Conservation (phyloP, 306 rosid genomes). For the Parietaria judaica region DNA sequence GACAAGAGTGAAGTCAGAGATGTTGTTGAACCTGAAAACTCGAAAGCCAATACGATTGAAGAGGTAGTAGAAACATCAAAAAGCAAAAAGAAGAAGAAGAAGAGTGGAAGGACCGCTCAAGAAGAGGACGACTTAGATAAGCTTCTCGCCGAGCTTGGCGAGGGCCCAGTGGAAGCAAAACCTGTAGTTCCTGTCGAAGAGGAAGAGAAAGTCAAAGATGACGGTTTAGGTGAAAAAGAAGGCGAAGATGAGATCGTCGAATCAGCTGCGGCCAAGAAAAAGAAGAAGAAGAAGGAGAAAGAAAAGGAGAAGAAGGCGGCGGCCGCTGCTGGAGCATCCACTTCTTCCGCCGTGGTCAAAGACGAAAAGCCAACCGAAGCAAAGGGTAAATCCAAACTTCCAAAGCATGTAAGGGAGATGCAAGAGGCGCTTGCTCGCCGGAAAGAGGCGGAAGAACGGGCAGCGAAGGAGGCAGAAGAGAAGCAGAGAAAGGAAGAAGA, state of each 20-base stretch:
- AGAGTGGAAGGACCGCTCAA: constrained; percentile 84
- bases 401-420: constrained; percentile 99
- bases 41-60: constrained; percentile 38
- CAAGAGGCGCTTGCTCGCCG: constrained; percentile 88
- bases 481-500: constrained; percentile 84
- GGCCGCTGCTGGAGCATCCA: constrained; percentile 49
- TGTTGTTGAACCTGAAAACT: constrained; percentile 29
- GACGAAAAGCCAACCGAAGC: constrained; percentile 45
- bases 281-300: constrained; percentile 84
- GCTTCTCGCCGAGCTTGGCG: constrained; percentile 94
- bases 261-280: constrained; percentile 94
- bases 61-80: constrained; percentile 58
- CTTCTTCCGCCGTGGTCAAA: constrained; percentile 38
- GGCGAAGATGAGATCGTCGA: constrained; percentile 74
- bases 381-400: constrained; percentile 73
- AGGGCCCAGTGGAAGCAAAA: constrained; percentile 33
- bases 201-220: constrained; percentile 49
- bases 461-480: constrained; percentile 79
- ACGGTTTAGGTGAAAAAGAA: constrained; percentile 50
- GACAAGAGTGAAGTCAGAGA: constrained; percentile 31
- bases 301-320: constrained; percentile 73
- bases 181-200: constrained; percentile 27
- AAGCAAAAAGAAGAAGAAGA: constrained; percentile 88
- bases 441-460: constrained; percentile 76
- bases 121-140: constrained; percentile 97